Base-by-base conservation (phyloP, 2,329 filamentous ascomycete genomes). In the Hypoxylon sp. region DNA sequence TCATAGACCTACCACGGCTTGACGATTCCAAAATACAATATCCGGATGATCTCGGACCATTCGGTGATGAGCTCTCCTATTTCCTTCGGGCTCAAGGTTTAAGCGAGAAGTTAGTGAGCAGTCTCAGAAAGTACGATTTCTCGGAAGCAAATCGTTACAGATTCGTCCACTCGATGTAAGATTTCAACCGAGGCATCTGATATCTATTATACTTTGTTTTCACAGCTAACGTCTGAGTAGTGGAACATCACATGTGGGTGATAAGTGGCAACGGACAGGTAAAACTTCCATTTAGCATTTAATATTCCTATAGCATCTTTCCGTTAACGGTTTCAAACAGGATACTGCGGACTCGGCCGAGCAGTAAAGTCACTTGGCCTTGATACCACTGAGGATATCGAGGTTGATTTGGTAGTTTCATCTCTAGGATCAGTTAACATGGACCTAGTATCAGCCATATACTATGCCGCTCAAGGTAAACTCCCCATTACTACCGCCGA, bases 81-180 rank as follows among this genome's bases (percentile, higher is more conserved):
- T 97, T 96, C 74, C 81, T 97, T 2, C 80, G 82, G 62, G 90
- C 90, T 7, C 89, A 90, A 74, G 87, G 86, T 0, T 78, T 97
- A 6, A 85, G 90, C 2, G 82, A 87, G 14, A 85, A 85, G 19
- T 85, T 97, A 46, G 80, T 93, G 32, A 79, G 84, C 3, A 94
- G 93, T 56, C 80, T 98, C 4, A 80, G 85, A 21, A 89, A 88
- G 32, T 98, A 97, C 78, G 93, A 98, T 78, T 98, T 97, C 75
- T 85, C 87, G 2, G 84, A 87, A 65, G 97, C 95, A 0, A 79
- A 80, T 10, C 82, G 87, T 32, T 85, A 97, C 70, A 91, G 88
- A 1, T 97, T 99, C 78, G 88, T 98, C 5, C 93, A 97, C 77
- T 91, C 91, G 6, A 92, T 97, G 91, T 93, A 80, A 79, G 90